phyloP scores from a whole-genome alignment of 78 protist genomes.

The Pigoraptor vietnamica region DNA sequence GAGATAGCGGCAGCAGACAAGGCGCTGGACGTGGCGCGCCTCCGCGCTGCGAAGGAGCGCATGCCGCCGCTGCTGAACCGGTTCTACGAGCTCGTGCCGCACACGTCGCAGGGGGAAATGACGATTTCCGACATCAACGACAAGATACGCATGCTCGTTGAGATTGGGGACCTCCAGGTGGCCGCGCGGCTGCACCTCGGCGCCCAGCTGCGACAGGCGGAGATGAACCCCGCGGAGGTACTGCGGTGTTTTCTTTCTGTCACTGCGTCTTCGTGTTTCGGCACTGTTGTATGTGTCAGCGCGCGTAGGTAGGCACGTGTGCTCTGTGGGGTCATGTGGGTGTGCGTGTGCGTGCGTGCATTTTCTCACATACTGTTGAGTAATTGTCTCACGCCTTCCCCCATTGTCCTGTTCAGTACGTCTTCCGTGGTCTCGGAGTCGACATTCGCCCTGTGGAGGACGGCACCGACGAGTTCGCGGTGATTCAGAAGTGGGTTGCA shows the following conservation, averaged over 20 bases:
- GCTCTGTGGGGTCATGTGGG: neutral
- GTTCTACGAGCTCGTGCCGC: neutral
- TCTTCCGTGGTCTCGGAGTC: neutral
- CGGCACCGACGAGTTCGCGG: neutral
- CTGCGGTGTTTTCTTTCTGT: no score
- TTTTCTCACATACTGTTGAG: neutral
- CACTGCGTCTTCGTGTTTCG: no score
- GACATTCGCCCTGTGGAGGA: neutral
- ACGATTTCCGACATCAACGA: neutral
- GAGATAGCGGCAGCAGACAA: neutral
- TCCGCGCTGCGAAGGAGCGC: neutral
- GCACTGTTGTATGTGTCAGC: neutral
- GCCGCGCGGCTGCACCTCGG: neutral
- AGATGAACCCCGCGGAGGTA: neutral
- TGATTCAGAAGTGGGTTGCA: neutral
- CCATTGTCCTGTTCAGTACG: neutral
- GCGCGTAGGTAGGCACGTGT: no score
- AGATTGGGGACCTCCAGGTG: neutral
- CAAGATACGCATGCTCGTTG: neutral
- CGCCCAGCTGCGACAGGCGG: neutral
- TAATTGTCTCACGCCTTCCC: neutral
- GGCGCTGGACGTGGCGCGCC: neutral
- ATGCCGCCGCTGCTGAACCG: neutral
- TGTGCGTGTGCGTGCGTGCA: neutral
- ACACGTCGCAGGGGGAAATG: neutral